Evolutionary conservation across 2,329 filamentous ascomycete genomes (phyloP).

Genomic region (Microsporum audouinii): DNA sequence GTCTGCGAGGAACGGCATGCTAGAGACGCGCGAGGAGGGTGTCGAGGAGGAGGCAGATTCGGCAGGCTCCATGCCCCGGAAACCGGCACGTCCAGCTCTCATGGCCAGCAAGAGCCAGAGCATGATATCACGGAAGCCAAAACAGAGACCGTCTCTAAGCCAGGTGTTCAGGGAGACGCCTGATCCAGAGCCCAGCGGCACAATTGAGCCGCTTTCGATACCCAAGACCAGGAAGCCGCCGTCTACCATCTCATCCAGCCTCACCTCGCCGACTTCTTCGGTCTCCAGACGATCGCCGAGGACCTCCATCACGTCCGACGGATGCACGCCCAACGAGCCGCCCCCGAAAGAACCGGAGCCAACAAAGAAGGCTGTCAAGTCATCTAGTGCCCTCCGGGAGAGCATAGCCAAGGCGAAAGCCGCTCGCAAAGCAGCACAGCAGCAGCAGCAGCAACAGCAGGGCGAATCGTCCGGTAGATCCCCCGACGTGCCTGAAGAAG

Average conservation of each 20-base stretch:
- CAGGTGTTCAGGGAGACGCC: constrained; percentile 41
- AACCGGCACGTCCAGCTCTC: neutral
- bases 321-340: constrained; percentile 19
- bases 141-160: constrained; percentile 42
- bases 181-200: constrained; percentile 18
- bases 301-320: constrained; percentile 22
- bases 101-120: neutral
- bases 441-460: constrained; percentile 2
- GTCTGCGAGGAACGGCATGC: neutral
- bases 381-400: constrained; percentile 70
- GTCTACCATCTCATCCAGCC: constrained; percentile 21
- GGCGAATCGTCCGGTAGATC: constrained; percentile 17
- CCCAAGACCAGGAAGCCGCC: constrained; percentile 29
- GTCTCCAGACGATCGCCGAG: constrained; percentile 24
- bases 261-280: constrained; percentile 24
- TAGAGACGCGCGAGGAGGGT: neutral
- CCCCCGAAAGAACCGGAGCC: constrained; percentile 23
- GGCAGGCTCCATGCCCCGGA: neutral
- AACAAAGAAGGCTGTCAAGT: constrained; percentile 45
- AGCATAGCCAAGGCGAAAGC: constrained; percentile 91
- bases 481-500: constrained; percentile 32
- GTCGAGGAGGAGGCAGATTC: neutral
- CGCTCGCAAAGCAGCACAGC: constrained; percentile 48
- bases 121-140: constrained; percentile 12
- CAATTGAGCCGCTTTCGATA: constrained; percentile 29